Evolutionary conservation across 2,329 filamentous ascomycete species (phyloP).

Genomic region (Ophiostoma piceae): DNA sequence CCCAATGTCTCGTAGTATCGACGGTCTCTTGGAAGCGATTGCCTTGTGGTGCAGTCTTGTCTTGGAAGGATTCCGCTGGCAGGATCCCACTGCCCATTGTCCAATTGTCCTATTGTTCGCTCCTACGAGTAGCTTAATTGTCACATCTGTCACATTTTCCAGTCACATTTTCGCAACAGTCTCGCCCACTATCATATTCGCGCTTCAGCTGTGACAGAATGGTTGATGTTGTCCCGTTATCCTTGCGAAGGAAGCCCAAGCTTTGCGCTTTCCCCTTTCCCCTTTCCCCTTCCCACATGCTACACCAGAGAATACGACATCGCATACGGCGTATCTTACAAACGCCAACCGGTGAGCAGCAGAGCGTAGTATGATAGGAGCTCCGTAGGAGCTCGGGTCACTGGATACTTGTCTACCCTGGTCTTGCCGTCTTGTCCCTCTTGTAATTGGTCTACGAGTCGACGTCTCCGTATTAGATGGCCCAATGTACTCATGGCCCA

Average conservation of each 20-base stretch:
- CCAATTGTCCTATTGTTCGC: neutral
- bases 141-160: neutral
- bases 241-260: neutral
- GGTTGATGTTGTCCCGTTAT: neutral
- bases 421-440: neutral
- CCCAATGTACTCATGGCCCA: neutral
- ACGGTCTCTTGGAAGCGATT: conserved; percentile 1
- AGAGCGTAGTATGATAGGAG: neutral
- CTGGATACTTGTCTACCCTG: neutral
- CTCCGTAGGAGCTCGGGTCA: neutral
- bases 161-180: neutral
- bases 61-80: neutral
- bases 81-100: too few species aligned
- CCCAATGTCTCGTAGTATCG: neutral
- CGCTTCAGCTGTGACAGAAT: neutral
- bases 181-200: neutral
- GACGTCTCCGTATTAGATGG: neutral
- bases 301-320: conserved; percentile 6
- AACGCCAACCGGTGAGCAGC: conserved; percentile 10
- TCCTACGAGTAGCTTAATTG: neutral
- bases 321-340: neutral
- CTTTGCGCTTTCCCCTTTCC: neutral
- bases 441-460: neutral
- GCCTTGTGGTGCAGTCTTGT: neutral
- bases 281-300: neutral